Conservation (phyloP, 768 basidiomycete genomes). For the Sarcodon aspratus region DNA sequence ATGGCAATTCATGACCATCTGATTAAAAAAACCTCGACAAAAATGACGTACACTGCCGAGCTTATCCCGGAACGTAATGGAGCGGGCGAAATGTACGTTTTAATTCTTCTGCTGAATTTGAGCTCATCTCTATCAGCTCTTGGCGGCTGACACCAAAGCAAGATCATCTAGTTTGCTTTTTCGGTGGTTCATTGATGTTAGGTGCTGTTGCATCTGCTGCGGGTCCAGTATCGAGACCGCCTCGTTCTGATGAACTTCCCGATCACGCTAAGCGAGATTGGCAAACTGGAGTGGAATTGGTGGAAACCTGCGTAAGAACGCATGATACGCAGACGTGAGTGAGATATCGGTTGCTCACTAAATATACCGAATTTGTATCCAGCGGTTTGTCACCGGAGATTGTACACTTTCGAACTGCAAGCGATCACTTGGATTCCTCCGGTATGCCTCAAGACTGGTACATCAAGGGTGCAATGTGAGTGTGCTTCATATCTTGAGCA, state of each 20-base stretch:
- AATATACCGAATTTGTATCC: background rate
- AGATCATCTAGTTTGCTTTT: conserved; percentile 93
- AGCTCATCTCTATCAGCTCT: conserved; percentile 23
- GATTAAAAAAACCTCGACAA: conserved; percentile 47
- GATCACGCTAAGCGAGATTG: conserved; percentile 63
- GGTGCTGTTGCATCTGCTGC: conserved; percentile 69
- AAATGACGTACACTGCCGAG: conserved; percentile 75
- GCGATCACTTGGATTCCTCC: conserved; percentile 36
- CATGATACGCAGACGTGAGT: conserved; percentile 76
- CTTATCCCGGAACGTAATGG: conserved; percentile 45
- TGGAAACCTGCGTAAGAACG: conserved; percentile 82
- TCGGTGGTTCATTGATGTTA: conserved; percentile 85
- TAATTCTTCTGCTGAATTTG: background rate
- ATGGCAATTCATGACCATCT: conserved; percentile 67
- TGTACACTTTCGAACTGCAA: conserved; percentile 66
- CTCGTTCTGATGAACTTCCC: conserved; percentile 50
- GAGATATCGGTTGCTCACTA: background rate
- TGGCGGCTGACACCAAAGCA: conserved; percentile 83
- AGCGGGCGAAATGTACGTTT: conserved; percentile 23
- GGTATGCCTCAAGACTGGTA: conserved; percentile 70
- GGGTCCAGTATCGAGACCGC: conserved; percentile 53
- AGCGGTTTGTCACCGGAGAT: conserved; percentile 88
- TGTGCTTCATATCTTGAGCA: conserved; percentile 18
- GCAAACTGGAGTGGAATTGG: conserved; percentile 66
- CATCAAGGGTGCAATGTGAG: conserved; percentile 63